Base-by-base conservation (phyloP, 805 yeast genomes). In the Teunomyces stri region DNA sequence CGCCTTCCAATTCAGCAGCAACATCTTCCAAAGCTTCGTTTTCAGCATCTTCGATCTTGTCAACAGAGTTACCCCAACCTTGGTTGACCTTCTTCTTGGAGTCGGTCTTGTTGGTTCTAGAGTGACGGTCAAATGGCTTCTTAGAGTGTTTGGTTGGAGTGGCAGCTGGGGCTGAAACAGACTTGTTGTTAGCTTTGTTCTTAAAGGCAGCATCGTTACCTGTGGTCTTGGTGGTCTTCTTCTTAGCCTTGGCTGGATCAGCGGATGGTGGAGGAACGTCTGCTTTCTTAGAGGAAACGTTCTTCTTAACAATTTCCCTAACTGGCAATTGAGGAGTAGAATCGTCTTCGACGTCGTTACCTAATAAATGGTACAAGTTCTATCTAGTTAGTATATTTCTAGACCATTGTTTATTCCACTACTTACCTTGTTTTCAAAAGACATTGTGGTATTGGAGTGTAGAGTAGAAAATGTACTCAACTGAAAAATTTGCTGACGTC, bases 121-220 rank as follows among this genome's bases (percentile, higher is more conserved):
- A 82, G 66, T 84, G 94, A 74, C 96, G 94, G 82, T 92, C 98
- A 51, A 72, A 70, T 61, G 79, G 76, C 68, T 69, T 75, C 74
- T 81, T 81, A 66, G 77, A 72, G 61, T 80, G 67, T 62, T 80
- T 80, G 59, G 75, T 53, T 51, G 81, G 81, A 58, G 81, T 70
- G 48, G 76, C 60, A 50, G 76, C 61, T 59, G 82, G 76, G 58
- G 79, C 80, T 50, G 80, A 75, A 58, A 81, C 82, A 76, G 79
- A 72, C 70, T 79, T 79, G 80, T 94, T 94, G 70, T 85, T 82
- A 66, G 50, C 35, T 62, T 60, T 61, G 59, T 72, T 66, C 77
- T 81, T 84, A 79, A 84, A 73, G 54, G 95, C 96, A 60, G 89
- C 96, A 65, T 89, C 96, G 78, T 89, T 90, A 71, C 94, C 96